These are phyloP conservation scores for Tulasnella sp. DNA, from an alignment of 768 basidiomycete species.

Conservation along the genomic window DNA sequence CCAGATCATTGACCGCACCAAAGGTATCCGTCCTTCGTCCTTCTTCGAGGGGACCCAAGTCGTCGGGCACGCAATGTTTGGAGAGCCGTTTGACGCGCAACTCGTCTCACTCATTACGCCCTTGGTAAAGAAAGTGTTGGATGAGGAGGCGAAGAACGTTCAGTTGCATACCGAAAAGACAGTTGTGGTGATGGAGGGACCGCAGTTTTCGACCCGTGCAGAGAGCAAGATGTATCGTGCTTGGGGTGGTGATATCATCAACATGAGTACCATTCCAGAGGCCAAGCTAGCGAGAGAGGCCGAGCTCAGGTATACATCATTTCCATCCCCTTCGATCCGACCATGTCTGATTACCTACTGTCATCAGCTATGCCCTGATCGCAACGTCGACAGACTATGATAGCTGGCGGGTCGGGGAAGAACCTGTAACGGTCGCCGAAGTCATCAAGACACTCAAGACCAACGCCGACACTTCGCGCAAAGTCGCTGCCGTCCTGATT, in stretches of 20 bases:
- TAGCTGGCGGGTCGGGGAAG: conserved; percentile 74
- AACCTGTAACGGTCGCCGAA: conserved; percentile 78
- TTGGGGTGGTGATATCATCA: conserved; percentile 90
- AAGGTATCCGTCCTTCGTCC: conserved; percentile 75
- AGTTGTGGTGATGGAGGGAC: conserved; percentile 94
- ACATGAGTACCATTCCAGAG: conserved; percentile 96
- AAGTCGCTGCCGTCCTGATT: conserved; percentile 56
- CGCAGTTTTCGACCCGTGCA: conserved; percentile 95
- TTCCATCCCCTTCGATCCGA: background rate
- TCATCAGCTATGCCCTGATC: conserved; percentile 76
- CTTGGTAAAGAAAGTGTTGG: conserved; percentile 51
- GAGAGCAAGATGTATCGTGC: conserved; percentile 88
- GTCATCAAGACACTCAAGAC: conserved; percentile 77
- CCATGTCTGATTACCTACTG: background rate
- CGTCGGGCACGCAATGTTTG: conserved; percentile 89
- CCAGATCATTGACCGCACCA: conserved; percentile 95
- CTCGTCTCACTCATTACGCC: conserved; percentile 54
- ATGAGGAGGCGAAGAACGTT: conserved; percentile 38
- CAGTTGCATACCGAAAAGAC: conserved; percentile 70
- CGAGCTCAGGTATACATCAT: conserved; percentile 59
- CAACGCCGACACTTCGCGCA: conserved; percentile 79
- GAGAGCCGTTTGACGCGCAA: conserved; percentile 70
- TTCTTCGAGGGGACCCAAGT: conserved; percentile 75
- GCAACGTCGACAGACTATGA: conserved; percentile 92
- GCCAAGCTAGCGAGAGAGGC: conserved; percentile 95